Base-by-base conservation (phyloP, 495 filamentous ascomycete genomes). In the Aspergillus baeticus region DNA sequence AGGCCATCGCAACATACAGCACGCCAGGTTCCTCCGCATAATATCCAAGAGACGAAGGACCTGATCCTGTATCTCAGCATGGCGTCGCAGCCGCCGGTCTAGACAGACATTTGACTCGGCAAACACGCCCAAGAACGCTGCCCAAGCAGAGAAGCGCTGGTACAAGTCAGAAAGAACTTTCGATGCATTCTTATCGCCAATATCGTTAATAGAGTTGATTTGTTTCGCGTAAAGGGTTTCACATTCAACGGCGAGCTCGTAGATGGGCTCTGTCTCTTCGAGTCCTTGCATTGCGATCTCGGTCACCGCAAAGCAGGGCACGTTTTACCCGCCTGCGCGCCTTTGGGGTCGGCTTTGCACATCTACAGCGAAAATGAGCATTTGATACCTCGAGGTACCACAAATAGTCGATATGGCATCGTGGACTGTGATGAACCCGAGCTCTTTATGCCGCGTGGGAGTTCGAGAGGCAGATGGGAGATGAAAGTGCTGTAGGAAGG, bases 41-140 rank as follows among this genome's bases (percentile, higher is more conserved):
- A 54, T 43, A 14, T 45, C 51, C 39, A 54, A 14, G 10, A 54
- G 29, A 45, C 38, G 51, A n/a, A 54, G 39, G 5, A 54, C 51
- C 26, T 44, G 38, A 13, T 54, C 51, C n/a, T 44, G 39, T 13
- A 54, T 54, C 14, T 54, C 51, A 21, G 10, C 15, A 11, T 45
- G 51, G 35, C 38, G 51, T 10, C 26, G 39, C 2, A 54, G 26
- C 29, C 51, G 15, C 10, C 51, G 51, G 29, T 54, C 51, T 8
- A 54, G 21, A 29, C 39, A 54, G 1, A 45, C 17, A 23, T 45
- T 54, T 8, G 38, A 35, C 38, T 45, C 51, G 8, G 51, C 51
- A 21, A 54, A 54, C 3, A 54, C 51, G 1, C 51, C 51, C n/a
- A 54, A 18, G 23, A 44, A 54, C 3, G 51, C 26, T 1, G 26